Evolutionary conservation across 2,329 filamentous ascomycete species (phyloP).

Genomic region (Rhytidhysteron rufulum): DNA sequence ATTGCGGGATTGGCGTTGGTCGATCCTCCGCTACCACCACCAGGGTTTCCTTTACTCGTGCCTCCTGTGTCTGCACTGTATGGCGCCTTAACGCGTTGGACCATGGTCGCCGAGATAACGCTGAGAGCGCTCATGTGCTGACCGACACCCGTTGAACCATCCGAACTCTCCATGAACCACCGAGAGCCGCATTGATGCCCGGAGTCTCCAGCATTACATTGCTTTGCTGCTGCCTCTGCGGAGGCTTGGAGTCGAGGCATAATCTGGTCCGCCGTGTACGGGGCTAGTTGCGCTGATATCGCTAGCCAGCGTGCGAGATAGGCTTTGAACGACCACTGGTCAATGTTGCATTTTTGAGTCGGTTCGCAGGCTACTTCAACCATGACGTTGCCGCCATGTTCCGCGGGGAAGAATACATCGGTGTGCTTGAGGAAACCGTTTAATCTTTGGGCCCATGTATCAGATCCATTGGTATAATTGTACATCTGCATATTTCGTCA

Average conservation of each 20-base stretch:
- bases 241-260: constrained; percentile 52
- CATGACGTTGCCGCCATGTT: constrained; percentile 36
- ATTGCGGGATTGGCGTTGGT: constrained; percentile 15
- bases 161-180: constrained; percentile 40
- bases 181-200: constrained; percentile 41
- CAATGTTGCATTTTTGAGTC: constrained; percentile 38
- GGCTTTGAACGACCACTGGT: constrained; percentile 45
- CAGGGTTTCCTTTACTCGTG: constrained; percentile 45
- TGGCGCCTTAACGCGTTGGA: constrained; percentile 37
- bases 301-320: constrained; percentile 49
- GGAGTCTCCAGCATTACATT: constrained; percentile 44
- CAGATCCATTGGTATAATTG: constrained; percentile 34
- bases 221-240: constrained; percentile 52
- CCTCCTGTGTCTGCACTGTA: constrained; percentile 50
- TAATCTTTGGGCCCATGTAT: constrained; percentile 27
- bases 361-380: constrained; percentile 42
- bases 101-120: constrained; percentile 45
- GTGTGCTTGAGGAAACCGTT: constrained; percentile 28
- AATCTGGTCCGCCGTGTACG: constrained; percentile 50
- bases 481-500: too few relatives aligned
- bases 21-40: constrained; percentile 29
- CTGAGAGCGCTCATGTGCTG: constrained; percentile 57
- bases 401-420: constrained; percentile 38
- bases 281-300: constrained; percentile 54
- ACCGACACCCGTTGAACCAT: constrained; percentile 49